Evolutionary conservation across 225 moss, liverwort and hornwort genomes (phyloP).

Genomic region (Straminergon stramineum): DNA sequence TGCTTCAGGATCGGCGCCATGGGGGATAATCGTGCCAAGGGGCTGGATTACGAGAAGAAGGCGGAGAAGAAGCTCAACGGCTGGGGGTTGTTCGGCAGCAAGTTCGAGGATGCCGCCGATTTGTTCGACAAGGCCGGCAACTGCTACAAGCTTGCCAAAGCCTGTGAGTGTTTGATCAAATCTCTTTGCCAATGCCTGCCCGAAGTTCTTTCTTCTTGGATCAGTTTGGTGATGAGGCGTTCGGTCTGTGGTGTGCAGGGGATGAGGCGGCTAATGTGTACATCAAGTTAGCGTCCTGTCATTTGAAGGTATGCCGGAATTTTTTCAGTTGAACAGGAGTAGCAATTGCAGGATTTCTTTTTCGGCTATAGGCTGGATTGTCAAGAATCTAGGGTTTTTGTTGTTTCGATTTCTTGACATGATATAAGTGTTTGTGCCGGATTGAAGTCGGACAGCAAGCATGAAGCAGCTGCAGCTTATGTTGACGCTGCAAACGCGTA

Average conservation of each 20-base stretch:
- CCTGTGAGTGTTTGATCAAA: constrained; percentile 36
- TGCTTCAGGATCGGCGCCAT: background rate
- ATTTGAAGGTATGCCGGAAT: constrained; percentile 49
- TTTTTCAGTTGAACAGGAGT: background rate
- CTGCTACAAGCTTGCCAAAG: constrained; percentile 89
- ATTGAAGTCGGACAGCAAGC: constrained; percentile 83
- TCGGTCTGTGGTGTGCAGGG: constrained; percentile 34
- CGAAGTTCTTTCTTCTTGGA: background rate
- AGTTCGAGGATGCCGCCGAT: constrained; percentile 89
- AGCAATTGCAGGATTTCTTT: background rate
- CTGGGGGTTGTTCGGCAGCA: constrained; percentile 79
- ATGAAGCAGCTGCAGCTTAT: constrained; percentile 95
- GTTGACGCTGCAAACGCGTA: constrained; percentile 95
- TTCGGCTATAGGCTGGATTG: background rate
- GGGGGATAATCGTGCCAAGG: constrained; percentile 68
- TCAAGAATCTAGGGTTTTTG: constrained; percentile 13
- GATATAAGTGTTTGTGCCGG: background rate
- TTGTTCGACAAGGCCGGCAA: constrained; percentile 90
- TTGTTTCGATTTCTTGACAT: background rate
- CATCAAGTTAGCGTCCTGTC: constrained; percentile 86
- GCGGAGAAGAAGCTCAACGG: constrained; percentile 96
- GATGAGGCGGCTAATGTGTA: constrained; percentile 82
- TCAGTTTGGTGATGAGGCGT: background rate
- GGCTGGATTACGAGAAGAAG: constrained; percentile 76
- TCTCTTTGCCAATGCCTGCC: background rate